Evolutionary conservation across 73 alveolate species (phyloP), one percentile per base, ranked within the genome.

Genomic region (Blepharisma stoltei): DNA sequence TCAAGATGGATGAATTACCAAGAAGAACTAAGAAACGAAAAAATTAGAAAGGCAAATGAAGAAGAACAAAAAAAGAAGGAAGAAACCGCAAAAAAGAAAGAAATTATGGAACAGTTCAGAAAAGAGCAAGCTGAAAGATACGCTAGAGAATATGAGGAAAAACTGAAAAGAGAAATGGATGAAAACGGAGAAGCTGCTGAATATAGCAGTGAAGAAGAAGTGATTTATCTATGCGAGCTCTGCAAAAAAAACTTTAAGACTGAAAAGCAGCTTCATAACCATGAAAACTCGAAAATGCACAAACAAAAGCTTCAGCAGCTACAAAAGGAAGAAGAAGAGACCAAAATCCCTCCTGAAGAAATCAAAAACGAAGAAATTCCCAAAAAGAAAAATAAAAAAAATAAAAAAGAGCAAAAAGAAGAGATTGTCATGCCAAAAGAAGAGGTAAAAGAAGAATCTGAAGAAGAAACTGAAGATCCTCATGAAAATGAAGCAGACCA

Each of bases 241-340:
- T 93, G 98, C 80, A 87, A 80, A 54, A 93, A 93, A 75, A 82
- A 78, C 9, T 93, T 93, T 89, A 88, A 89, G 87, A 90, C 88
- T 70, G 94, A 87, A 54, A 86, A 86, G 41, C 86, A 93, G 55
- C 67, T 90, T 46, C 52, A 87, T 54, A 88, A 86, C 70, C 98
- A 93, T 54, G 32, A 84, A 65, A 82, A 90, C 43, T 78, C 93
- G 38, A 93, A 93, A 71, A 91, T 85, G 46, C 98, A 93, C 80
- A 88, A 88, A 80, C 88, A 85, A 49, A 88, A 84, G 25, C 18
- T 84, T 48, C 81, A 84, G 54, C 80, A 84, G 14, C 44, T 84
- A 18, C 37, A 53, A 46, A 77, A 37, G 27, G 32, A 73, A 78
- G 83, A 37, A 18, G 32, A 69, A 69, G 7, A 8, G 8, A 71